Evolutionary conservation across 1,284 basidiomycete genomes (phyloP), one percentile per base, ranked within the genome.

Genomic region (Pascua sp.): DNA sequence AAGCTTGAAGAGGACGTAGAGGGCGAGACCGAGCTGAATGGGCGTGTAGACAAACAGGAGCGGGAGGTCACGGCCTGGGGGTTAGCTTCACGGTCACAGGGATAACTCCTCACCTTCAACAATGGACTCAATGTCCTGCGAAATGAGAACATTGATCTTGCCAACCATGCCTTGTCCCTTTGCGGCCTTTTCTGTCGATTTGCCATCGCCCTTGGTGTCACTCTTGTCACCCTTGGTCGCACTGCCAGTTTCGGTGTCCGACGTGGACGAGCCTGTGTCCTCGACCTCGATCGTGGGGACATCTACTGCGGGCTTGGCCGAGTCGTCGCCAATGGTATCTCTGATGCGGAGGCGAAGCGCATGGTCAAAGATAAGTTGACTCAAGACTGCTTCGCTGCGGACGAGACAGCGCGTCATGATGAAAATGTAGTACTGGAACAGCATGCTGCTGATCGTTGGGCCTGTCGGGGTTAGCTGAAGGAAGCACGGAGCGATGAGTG

Each of bases 281-380:
- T 61, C 63, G 24, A 65, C 46, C 18, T 57, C 55, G 49, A 62
- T 61, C 8, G 53, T 38, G 11, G 61, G 59, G 5, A 56, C 50
- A n/a, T 47, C 40, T 9, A 40, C 58, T 36, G n/a, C 53, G 11
- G 17, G 13, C 24, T 45, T 11, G 2, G 12, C 24, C 16, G 16
- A 39, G 1, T 64, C 56, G n/a, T 61, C 60, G 13, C 68, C 73
- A 15, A 69, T 60, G 12, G 65, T 56, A 59, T 77, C 71, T 55
- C 69, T 71, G 75, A 88, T 80, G 16, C 87, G 81, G 43, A 88
- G 83, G 42, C 86, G 81, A 4, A 88, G 77, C 1, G 86, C 79
- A 63, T 88, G 87, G 57, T 87, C 85, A 66, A 88, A 87, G 8
- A 89, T 75, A 5, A 88, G 80, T 62, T 88, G 83, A 0, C 86